phyloP scores from a whole-genome alignment of 83 land plant species.

The Picea abies region DNA sequence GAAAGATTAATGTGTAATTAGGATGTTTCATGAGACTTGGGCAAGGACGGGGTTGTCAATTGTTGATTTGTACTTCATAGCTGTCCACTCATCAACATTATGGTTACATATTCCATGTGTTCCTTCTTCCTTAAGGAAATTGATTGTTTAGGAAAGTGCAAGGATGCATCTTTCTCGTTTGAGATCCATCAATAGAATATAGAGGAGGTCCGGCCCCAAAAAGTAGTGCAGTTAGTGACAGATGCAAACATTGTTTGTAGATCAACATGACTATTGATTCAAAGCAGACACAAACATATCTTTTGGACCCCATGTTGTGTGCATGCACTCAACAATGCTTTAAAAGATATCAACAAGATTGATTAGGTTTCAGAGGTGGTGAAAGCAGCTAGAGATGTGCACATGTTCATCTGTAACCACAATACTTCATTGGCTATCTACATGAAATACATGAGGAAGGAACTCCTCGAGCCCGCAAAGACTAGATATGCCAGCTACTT shows the following conservation, averaged over 20 bases:
- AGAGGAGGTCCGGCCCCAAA: not conserved
- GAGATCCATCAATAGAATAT: not conserved
- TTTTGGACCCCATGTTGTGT: not conserved
- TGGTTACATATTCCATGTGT: not conserved
- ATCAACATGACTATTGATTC: not conserved
- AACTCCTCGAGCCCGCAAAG: not conserved
- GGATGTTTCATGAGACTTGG: not conserved
- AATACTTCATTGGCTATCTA: not conserved
- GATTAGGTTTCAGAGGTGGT: not conserved
- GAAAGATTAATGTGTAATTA: not conserved
- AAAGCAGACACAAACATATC: not conserved
- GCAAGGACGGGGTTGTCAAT: not conserved
- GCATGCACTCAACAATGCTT: not conserved
- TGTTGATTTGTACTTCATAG: not conserved
- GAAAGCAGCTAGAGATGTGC: not conserved
- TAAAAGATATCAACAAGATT: not conserved
- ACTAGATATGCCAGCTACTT: not conserved
- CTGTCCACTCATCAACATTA: not conserved
- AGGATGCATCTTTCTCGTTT: not conserved
- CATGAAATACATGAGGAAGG: not conserved
- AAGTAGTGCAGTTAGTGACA: not conserved
- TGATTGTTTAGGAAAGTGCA: not conserved
- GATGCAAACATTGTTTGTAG: not conserved
- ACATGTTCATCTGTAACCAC: constrained; percentile 1
- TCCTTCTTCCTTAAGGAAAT: not conserved